Evolutionary conservation across 176 grass and related monocot species (phyloP), one percentile per base, ranked within the genome.

Genomic region (Lolium multiflorum): DNA sequence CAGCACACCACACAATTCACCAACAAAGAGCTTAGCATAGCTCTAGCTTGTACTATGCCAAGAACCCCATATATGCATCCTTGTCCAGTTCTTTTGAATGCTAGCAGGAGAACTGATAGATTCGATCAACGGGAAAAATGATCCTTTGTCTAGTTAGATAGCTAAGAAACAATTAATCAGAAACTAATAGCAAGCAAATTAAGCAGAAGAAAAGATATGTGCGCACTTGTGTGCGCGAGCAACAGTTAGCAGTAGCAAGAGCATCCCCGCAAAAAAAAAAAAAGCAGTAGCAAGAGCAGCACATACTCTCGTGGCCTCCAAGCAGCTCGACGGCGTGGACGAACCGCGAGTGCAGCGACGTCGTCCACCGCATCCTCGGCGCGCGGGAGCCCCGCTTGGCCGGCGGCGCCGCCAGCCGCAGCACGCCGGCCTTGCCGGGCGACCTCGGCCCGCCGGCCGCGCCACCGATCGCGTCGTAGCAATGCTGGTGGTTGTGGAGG

Each of bases 341-440:
- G 86, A 98, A 98, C 24, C 93, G 96, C 12, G 89, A 91, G 73
- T 98, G 96, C 58, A 98, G 96, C 16, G 93, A 93, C 57, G 93
- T 93, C 44, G 96, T 98, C 96, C 96, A 98, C 81, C 96, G 74
- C 93, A 98, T 98, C 86, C 96, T 86, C n/a, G 93, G 95, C 11
- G 96, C 89, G 0, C 96, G 87, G 37, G 74, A 26, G 22, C 74
- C 87, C 31, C 91, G 59, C 82, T 92, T 98, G 15, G 70, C 86
- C 21, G 93, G 91, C 18, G 88, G 50, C 31, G 82, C 78, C 11
- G 89, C 55, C 50, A 95, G 80, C 31, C 92, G 91, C 78, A 91
- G 90, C 69, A 70, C 84, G 16, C 81, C 88, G 4, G 82, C 35
- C 71, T 81, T 90, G 77, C 31, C 82, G 6, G 81, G 82, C 11